Conservation (phyloP, 2,329 filamentous ascomycete species). For the Monosporascus sp. region DNA sequence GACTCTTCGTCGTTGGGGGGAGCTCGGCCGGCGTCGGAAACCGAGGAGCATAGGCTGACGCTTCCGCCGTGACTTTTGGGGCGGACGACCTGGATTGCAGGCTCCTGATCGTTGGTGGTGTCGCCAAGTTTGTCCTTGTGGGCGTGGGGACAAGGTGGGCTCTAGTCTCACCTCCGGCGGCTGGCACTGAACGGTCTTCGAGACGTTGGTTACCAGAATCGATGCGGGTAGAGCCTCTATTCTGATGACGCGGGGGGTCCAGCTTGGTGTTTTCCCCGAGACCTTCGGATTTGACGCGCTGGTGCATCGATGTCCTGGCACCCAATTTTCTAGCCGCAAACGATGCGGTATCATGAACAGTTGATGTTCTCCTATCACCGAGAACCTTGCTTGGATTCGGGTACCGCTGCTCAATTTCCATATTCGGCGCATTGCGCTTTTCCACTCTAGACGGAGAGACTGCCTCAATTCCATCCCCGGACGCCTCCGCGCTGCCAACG, state of each 20-base stretch:
- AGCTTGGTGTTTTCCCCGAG: background rate
- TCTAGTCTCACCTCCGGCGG: background rate
- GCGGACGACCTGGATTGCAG: constrained; percentile 12
- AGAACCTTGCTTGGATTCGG: no score
- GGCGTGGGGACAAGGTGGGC: background rate
- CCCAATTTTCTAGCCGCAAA: background rate
- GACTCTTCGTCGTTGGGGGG: constrained; percentile 21
- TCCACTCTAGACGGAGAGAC: background rate
- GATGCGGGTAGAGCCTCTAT: background rate
- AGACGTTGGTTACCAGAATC: background rate
- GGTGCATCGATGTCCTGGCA: background rate
- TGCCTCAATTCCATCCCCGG: constrained; percentile 17
- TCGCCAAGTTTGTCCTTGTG: constrained; percentile 25
- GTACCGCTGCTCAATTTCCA: background rate
- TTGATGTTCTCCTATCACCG: background rate
- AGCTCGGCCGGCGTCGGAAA: constrained; percentile 9
- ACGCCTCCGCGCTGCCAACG: constrained; percentile 39
- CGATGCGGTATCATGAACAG: background rate
- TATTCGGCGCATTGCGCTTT: background rate
- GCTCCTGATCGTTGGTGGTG: constrained; percentile 13
- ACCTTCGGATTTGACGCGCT: background rate
- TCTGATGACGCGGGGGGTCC: no score
- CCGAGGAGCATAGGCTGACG: constrained; percentile 1
- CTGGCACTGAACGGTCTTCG: background rate
- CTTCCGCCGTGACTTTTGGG: constrained; percentile 6